Evolutionary conservation across 768 basidiomycete species (phyloP).

Genomic region (Hygrocybe coccinea): DNA sequence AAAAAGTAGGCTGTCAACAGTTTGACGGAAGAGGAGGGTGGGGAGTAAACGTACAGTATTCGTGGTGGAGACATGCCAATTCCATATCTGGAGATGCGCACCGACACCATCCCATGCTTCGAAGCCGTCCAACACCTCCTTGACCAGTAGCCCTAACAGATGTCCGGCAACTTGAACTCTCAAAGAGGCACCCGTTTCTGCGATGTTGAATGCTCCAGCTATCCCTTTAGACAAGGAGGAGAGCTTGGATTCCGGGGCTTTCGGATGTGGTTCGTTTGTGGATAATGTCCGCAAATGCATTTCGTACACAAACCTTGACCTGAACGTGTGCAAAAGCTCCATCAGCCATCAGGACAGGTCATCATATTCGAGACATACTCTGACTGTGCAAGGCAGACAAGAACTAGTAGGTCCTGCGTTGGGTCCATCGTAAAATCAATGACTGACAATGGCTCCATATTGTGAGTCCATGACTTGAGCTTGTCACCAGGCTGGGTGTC

Average conservation of each 20-base stretch:
- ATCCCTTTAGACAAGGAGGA: slow-evolving; percentile 35
- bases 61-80: slow-evolving; percentile 30
- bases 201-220: slow-evolving; percentile 18
- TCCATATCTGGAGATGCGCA: slow-evolving; percentile 49
- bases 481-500: slow-evolving; percentile 15
- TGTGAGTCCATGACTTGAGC: slow-evolving; percentile 40
- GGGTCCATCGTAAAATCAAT: slow-evolving; percentile 59
- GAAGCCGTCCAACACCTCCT: slow-evolving; percentile 37
- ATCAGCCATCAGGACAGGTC: background rate
- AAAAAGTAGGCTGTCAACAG: background rate
- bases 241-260: slow-evolving; percentile 36
- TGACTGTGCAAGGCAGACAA: slow-evolving; percentile 40
- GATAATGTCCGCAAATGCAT: slow-evolving; percentile 48
- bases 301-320: slow-evolving; percentile 42
- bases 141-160: slow-evolving; percentile 46
- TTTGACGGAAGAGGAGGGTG: no score
- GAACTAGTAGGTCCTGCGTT: slow-evolving; percentile 48
- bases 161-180: slow-evolving; percentile 45
- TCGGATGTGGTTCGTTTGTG: slow-evolving; percentile 48
- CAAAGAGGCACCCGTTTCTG: slow-evolving; percentile 38
- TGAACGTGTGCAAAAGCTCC: slow-evolving; percentile 17
- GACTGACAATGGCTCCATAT: slow-evolving; percentile 39
- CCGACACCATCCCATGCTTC: slow-evolving; percentile 14
- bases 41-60: background rate
- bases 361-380: slow-evolving; percentile 31